These are phyloP conservation scores for Lasiodiplodia citricola DNA, from an alignment of 2,329 filamentous ascomycete species.

Conservation along the genomic window DNA sequence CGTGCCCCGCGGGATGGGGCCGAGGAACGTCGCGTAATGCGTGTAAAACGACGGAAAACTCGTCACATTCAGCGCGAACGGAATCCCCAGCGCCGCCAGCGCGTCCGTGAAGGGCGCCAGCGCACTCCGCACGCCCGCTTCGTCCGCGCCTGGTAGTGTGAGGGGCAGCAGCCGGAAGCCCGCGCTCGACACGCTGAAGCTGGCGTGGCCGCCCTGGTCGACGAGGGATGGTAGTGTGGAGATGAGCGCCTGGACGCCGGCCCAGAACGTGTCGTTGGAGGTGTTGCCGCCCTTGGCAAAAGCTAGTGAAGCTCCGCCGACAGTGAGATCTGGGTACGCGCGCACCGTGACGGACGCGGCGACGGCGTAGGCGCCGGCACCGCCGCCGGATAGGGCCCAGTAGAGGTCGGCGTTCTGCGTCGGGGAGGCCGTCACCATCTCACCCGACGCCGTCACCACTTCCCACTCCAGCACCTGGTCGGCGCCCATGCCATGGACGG, in stretches of 20 bases:
- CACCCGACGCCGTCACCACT: slow-evolving; percentile 40
- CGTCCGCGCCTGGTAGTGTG: background rate
- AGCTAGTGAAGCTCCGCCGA: slow-evolving; percentile 35
- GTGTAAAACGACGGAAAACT: slow-evolving; percentile 34
- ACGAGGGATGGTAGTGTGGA: background rate
- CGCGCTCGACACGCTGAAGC: background rate
- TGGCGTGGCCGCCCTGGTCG: background rate
- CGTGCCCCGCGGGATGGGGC: slow-evolving; percentile 35
- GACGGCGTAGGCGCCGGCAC: slow-evolving; percentile 40
- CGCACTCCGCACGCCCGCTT: background rate
- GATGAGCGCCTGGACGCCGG: background rate
- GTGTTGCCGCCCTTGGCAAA: slow-evolving; percentile 11
- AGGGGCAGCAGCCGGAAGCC: background rate
- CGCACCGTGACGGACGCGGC: slow-evolving; percentile 38
- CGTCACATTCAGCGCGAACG: slow-evolving; percentile 33
- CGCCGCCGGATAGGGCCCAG: slow-evolving; percentile 43
- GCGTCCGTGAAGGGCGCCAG: slow-evolving; percentile 34
- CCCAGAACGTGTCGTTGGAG: background rate
- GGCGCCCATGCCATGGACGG: slow-evolving; percentile 35
- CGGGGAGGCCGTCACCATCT: slow-evolving; percentile 34
- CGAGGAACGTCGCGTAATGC: slow-evolving; percentile 35
- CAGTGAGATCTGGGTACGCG: slow-evolving; percentile 32
- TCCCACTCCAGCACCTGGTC: slow-evolving; percentile 41
- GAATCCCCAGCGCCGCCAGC: slow-evolving; percentile 32
- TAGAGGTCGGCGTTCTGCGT: slow-evolving; percentile 41